phyloP scores from a whole-genome alignment of 2,329 filamentous ascomycete species.

The Penicillium vulpinum region DNA sequence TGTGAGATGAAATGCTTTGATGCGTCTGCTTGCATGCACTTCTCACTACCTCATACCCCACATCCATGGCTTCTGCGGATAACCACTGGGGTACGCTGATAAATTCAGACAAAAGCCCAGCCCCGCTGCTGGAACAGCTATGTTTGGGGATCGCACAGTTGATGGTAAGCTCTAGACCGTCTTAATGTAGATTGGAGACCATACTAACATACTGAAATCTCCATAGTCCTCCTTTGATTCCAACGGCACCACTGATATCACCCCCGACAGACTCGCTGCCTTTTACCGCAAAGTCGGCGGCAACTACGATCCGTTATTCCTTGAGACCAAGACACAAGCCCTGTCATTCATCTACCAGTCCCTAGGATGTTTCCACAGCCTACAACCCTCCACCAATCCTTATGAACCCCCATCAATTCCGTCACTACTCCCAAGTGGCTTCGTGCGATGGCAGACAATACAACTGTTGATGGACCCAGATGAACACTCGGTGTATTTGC shows the following conservation, averaged over 20 bases:
- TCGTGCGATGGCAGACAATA: slow-evolving; percentile 90
- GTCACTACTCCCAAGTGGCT: slow-evolving; percentile 78
- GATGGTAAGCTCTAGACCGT: slow-evolving; percentile 58
- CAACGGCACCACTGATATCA: slow-evolving; percentile 44
- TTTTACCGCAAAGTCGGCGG: slow-evolving; percentile 76
- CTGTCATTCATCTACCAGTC: slow-evolving; percentile 93
- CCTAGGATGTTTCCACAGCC: slow-evolving; percentile 82
- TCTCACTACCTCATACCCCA: slow-evolving; percentile 1
- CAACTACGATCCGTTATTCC: slow-evolving; percentile 77
- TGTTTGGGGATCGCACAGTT: slow-evolving; percentile 67
- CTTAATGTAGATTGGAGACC: neutral
- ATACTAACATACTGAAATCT: slow-evolving; percentile 12
- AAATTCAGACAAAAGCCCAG: slow-evolving; percentile 66
- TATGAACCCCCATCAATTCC: slow-evolving; percentile 77
- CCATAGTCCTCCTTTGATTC: slow-evolving; percentile 34
- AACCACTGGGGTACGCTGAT: slow-evolving; percentile 64
- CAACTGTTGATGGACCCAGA: slow-evolving; percentile 85
- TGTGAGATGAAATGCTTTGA: slow-evolving; percentile 12
- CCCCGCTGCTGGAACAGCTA: slow-evolving; percentile 65
- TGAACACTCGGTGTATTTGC: slow-evolving; percentile 81
- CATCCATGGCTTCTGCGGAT: slow-evolving; percentile 34
- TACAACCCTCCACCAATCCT: slow-evolving; percentile 70
- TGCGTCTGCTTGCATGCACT: slow-evolving; percentile 6
- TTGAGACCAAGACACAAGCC: slow-evolving; percentile 68
- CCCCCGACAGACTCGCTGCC: slow-evolving; percentile 68